These are phyloP conservation scores for Lactifluus pinguis DNA, from an alignment of 768 basidiomycete species.

Conservation along the genomic window DNA sequence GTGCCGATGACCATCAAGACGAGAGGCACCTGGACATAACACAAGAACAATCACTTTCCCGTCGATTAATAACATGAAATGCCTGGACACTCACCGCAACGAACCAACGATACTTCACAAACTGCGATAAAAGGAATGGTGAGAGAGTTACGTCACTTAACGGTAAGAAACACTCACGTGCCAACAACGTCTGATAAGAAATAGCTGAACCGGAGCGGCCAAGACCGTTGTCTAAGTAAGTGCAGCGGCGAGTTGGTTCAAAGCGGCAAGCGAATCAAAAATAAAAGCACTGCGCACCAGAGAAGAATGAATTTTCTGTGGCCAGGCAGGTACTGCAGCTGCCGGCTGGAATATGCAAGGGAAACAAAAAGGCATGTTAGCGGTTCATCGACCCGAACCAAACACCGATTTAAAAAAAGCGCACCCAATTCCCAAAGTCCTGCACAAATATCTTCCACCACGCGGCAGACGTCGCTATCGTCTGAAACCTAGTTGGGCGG, in stretches of 20 bases:
- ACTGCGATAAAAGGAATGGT: not conserved
- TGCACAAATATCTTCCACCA: constrained; percentile 22
- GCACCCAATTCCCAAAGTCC: constrained; percentile 24
- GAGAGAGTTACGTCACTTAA: not conserved
- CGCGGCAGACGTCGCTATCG: constrained; percentile 16
- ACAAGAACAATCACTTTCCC: not conserved
- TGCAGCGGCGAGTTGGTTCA: not conserved
- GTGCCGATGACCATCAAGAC: constrained; percentile 6
- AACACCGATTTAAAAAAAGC: not conserved
- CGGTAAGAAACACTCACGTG: constrained; percentile 12
- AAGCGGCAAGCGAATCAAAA: too few relatives aligned
- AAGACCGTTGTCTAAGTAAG: constrained; percentile 19
- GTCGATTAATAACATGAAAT: not conserved
- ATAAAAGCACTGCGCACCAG: not conserved
- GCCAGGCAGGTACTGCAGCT: not conserved
- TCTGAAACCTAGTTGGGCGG: constrained; percentile 18
- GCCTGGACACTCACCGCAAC: not conserved
- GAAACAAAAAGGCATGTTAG: too few relatives aligned
- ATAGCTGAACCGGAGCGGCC: constrained; percentile 24
- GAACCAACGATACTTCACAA: not conserved
- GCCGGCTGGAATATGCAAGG: not conserved
- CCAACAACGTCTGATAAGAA: constrained; percentile 26
- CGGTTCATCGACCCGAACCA: too few relatives aligned
- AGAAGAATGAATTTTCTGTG: constrained; percentile 1
- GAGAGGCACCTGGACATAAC: not conserved